A percentile compares a stretch with the other conserved stretches of the same genome.
phyloP scores from a whole-genome alignment of 129 eudicot genomes.

The Saposhnikovia divaricata region DNA sequence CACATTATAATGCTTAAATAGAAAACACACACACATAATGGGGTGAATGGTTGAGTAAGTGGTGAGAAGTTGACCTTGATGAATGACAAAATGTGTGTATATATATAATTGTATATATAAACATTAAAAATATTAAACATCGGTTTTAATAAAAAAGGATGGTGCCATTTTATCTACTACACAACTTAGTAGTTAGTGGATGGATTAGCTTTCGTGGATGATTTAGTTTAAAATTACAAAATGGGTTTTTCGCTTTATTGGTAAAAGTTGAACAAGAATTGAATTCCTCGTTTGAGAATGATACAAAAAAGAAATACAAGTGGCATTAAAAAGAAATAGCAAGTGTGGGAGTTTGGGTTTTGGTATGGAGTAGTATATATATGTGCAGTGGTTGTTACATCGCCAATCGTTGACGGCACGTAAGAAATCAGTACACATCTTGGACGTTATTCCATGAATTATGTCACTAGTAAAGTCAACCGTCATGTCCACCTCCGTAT shows the following conservation, averaged over 20 bases:
- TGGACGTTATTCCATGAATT: neutral
- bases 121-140: no score
- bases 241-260: neutral
- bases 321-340: neutral
- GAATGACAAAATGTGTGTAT: no score
- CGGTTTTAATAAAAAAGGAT: neutral
- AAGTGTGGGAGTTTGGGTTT: neutral
- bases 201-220: neutral
- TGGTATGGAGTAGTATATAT: no score
- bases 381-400: neutral
- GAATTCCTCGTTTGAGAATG: neutral
- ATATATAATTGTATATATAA: no score
- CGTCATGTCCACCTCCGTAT: neutral
- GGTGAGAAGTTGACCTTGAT: neutral
- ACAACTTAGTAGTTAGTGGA: neutral
- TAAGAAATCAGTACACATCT: neutral
- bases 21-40: neutral
- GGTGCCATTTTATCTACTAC: neutral
- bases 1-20: neutral
- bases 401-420: conserved; percentile 31
- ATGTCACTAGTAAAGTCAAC: neutral
- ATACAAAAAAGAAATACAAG: neutral
- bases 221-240: no score
- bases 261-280: neutral
- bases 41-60: neutral